These are phyloP conservation scores for Phalaenopsis aphrodite DNA, from an alignment of 106 monocot genomes.

Conservation along the genomic window DNA sequence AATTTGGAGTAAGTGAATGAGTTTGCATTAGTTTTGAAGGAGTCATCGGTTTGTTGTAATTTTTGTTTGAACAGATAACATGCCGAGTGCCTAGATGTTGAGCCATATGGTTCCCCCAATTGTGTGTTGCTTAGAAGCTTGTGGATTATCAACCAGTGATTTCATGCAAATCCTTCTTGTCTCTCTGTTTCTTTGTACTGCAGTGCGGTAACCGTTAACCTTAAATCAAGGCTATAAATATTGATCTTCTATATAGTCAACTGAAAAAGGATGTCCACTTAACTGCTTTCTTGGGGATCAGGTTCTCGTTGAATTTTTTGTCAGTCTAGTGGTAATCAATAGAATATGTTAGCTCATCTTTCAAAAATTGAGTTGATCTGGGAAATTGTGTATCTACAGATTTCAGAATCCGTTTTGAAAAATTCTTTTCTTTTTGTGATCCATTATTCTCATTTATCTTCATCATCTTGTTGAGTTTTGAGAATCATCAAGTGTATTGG, in stretches of 20 bases:
- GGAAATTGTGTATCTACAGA: not conserved
- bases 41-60: not conserved
- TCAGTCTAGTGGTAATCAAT: not conserved
- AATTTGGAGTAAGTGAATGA: conserved; percentile 61
- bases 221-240: not conserved
- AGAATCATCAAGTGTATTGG: not conserved
- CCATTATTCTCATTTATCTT: not conserved
- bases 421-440: not conserved
- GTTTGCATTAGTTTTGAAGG: not conserved
- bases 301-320: not conserved
- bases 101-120: not conserved
- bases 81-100: not conserved
- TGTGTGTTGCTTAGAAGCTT: not conserved
- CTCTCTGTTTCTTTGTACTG: not conserved
- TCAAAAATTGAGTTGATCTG: not conserved
- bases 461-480: not conserved
- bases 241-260: not conserved
- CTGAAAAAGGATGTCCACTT: not conserved
- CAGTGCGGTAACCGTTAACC: not conserved
- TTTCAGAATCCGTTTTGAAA: not conserved
- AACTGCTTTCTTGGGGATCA: not conserved
- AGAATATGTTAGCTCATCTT: not conserved
- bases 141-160: not conserved
- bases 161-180: not conserved
- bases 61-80: not conserved